Base-by-base conservation (phyloP, 108 stramenopile species). In the Craspedostauros australis region DNA sequence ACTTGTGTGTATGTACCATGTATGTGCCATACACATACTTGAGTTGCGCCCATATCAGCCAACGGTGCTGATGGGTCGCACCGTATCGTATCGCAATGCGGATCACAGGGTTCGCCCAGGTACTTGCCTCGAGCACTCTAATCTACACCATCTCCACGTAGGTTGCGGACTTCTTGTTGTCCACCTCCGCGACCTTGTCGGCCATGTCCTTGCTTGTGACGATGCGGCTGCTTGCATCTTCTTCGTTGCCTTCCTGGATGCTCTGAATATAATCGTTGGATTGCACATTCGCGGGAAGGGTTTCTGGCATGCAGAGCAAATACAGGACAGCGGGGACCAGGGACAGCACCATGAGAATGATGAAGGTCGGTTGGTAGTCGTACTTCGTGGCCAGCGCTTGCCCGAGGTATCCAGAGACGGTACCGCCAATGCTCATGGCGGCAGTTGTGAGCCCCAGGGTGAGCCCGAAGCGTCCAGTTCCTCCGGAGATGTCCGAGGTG, bases 341-440 rank as follows among this genome's bases (percentile, higher is more conserved):
- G 16, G 86, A 77, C 66, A 92, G 73, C 46, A 86, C n/a, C 41
- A 77, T 77, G 24, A 92, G 54, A 54, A 92, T 82, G 54, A 75
- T 68, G 49, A 86, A 92, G 6, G 91, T 84, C 36, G 53, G 49
- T 28, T 84, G 66, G 53, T 87, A 87, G 29, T 82, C 86, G 24
- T 69, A 45, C 58, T 92, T 81, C 62, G 86, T 51, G 4, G 91
- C 91, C 32, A 92, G 66, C 1, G 80, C 82, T 68, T 87, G 80
- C 8, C 91, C 91, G 43, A 92, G 57, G 55, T 85, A 87, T 43
- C 91, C 85, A 46, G 78, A 80, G 12, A 92, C 80, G n/a, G 91
- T 92, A n/a, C 91, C 85, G 19, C 91, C 91, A 61, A 92, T 88
- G 25, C 76, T 81, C 91, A 92, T 92, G 50, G 85, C 85, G 31